These are phyloP conservation scores for Punctularia strigosozonata DNA, from an alignment of 768 basidiomycete genomes.

Conservation along the genomic window DNA sequence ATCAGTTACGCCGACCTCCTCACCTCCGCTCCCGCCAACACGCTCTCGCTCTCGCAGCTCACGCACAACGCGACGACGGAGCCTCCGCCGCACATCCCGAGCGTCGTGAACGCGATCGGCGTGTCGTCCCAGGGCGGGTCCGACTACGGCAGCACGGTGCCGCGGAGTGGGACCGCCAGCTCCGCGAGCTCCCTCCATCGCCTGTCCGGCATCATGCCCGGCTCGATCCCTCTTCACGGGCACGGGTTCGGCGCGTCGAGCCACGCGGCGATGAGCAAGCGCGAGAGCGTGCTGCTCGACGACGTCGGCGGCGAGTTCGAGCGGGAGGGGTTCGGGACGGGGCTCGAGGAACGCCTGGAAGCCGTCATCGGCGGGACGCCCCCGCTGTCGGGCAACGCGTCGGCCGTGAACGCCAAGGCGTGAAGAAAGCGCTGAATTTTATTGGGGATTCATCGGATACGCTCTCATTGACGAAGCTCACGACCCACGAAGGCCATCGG, in stretches of 20 bases:
- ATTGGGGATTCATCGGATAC: too few species aligned
- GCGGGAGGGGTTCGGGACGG: constrained; percentile 69
- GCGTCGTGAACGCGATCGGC: constrained; percentile 35
- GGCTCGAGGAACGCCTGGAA: constrained; percentile 77
- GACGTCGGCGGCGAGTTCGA: constrained; percentile 83
- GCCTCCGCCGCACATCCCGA: constrained; percentile 66
- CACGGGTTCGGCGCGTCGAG: background rate
- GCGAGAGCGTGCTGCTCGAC: constrained; percentile 26
- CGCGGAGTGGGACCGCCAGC: too few species aligned
- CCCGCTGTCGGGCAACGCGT: too few species aligned
- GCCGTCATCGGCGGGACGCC: constrained; percentile 29
- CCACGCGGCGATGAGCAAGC: background rate
- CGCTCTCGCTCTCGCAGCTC: constrained; percentile 60
- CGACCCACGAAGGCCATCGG: too few species aligned
- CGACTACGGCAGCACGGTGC: constrained; percentile 12
- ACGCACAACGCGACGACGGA: constrained; percentile 50
- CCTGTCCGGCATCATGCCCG: too few species aligned
- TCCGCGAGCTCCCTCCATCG: background rate
- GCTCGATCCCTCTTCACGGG: too few species aligned
- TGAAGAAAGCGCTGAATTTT: too few species aligned
- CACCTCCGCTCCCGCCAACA: constrained; percentile 60
- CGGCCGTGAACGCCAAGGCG: too few species aligned
- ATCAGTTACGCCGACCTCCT: constrained; percentile 83
- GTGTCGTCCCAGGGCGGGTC: constrained; percentile 16
- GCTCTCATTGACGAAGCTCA: too few species aligned